Evolutionary conservation across 345 rosid species (phyloP).

Genomic region (Brassica rapa): DNA sequence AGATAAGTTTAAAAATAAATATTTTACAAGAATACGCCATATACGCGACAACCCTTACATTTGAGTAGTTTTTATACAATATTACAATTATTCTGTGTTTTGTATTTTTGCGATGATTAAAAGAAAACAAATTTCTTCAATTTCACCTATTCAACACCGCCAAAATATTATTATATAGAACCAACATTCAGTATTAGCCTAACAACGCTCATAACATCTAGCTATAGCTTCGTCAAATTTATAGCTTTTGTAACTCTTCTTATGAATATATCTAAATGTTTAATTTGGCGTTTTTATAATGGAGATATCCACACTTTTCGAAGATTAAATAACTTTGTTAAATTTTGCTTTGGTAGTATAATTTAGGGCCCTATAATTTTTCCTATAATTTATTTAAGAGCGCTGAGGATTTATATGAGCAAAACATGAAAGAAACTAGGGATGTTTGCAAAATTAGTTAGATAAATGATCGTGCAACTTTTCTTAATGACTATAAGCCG

Average conservation of each 20-base stretch:
- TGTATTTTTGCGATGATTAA: too few relatives aligned
- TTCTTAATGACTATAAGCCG: background rate
- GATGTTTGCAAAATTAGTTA: background rate
- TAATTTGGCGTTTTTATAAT: background rate
- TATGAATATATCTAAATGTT: slow-evolving; percentile 3
- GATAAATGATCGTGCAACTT: background rate
- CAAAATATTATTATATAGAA: background rate
- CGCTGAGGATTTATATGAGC: background rate
- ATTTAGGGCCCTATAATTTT: background rate
- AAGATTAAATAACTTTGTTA: background rate
- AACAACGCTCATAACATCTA: background rate
- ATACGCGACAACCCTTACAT: background rate
- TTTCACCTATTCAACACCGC: background rate
- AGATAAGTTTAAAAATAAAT: background rate
- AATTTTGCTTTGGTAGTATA: background rate
- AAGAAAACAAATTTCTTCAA: too few relatives aligned
- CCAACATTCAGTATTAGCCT: background rate
- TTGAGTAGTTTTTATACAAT: background rate
- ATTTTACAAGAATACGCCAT: background rate
- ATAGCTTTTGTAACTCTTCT: background rate
- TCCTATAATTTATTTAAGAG: background rate
- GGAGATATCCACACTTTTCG: background rate
- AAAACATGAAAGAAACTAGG: background rate
- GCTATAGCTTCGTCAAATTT: background rate
- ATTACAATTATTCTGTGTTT: too few relatives aligned